phyloP scores from a whole-genome alignment of 2,329 filamentous ascomycete species.

The Phyllosticta citribraziliensis region DNA sequence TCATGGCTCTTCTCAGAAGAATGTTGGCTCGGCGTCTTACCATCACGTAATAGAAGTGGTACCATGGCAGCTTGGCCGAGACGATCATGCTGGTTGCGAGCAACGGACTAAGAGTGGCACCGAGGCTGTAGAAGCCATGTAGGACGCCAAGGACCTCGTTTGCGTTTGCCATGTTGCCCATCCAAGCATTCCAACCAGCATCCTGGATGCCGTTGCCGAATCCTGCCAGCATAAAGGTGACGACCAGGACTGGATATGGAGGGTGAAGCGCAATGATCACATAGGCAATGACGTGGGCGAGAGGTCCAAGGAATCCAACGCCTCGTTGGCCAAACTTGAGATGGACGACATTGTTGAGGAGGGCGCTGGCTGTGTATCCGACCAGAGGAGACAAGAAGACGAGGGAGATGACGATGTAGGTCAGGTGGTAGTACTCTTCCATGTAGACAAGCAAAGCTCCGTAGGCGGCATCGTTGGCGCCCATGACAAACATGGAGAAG shows the following conservation, averaged over 20 bases:
- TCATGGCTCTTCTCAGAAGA: not conserved
- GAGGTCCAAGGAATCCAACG: conserved; percentile 55
- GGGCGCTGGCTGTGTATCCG: conserved; percentile 54
- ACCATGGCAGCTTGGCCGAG: conserved; percentile 54
- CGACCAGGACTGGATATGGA: conserved; percentile 56
- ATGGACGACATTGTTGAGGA: conserved; percentile 57
- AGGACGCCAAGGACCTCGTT: conserved; percentile 67
- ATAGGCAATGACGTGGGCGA: conserved; percentile 56
- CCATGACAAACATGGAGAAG: conserved; percentile 55
- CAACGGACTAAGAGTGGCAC: conserved; percentile 59
- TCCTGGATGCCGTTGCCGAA: conserved; percentile 63
- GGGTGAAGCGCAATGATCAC: conserved; percentile 57
- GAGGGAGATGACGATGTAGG: conserved; percentile 54
- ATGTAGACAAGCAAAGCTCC: conserved; percentile 47
- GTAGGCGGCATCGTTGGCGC: conserved; percentile 58
- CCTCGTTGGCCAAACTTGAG: conserved; percentile 59
- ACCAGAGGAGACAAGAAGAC: conserved; percentile 58
- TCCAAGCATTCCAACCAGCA: conserved; percentile 51
- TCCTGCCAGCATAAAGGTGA: conserved; percentile 56
- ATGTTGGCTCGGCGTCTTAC: conserved; percentile 29
- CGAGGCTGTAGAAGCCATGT: conserved; percentile 62
- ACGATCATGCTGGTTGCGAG: conserved; percentile 66
- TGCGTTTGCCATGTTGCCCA: conserved; percentile 62
- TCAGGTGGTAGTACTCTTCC: conserved; percentile 52
- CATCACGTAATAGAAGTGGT: conserved; percentile 68